Evolutionary conservation across 2,329 filamentous ascomycete genomes (phyloP).

Genomic region (Fonsecaea pedrosoi): DNA sequence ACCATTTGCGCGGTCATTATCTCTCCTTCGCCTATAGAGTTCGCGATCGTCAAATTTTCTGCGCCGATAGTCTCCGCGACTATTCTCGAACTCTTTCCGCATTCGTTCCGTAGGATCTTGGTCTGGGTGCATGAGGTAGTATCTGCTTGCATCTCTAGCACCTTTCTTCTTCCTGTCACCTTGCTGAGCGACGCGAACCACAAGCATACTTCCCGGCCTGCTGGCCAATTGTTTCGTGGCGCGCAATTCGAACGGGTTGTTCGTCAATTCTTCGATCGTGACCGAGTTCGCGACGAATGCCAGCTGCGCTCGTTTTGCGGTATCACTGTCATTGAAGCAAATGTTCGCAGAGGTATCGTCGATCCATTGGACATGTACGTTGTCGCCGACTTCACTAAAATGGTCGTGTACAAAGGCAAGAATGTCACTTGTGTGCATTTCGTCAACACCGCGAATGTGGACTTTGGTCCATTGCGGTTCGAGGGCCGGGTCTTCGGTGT

Average conservation of each 20-base stretch:
- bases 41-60: constrained; percentile 69
- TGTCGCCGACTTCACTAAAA: constrained; percentile 59
- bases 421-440: constrained; percentile 80
- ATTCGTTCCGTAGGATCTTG: constrained; percentile 79
- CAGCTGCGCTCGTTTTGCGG: constrained; percentile 61
- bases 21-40: constrained; percentile 47
- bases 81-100: constrained; percentile 60
- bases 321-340: constrained; percentile 67
- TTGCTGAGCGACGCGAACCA: constrained; percentile 74
- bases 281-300: constrained; percentile 51
- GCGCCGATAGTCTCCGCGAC: constrained; percentile 54
- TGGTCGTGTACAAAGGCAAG: constrained; percentile 75
- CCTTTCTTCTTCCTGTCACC: constrained; percentile 80
- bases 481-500: constrained; percentile 39
- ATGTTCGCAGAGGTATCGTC: constrained; percentile 91
- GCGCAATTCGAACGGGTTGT: constrained; percentile 68
- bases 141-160: constrained; percentile 81
- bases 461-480: constrained; percentile 64
- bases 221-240: constrained; percentile 72
- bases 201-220: constrained; percentile 72
- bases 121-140: constrained; percentile 91
- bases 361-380: constrained; percentile 82
- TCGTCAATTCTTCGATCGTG: constrained; percentile 51
- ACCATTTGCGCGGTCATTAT: constrained; percentile 56
- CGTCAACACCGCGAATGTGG: constrained; percentile 83